Percentiles rank a stretch among this genome's conserved stretches.
Evolutionary conservation across 2,329 filamentous ascomycete genomes (phyloP).

Genomic region (Fusarium beomiforme): DNA sequence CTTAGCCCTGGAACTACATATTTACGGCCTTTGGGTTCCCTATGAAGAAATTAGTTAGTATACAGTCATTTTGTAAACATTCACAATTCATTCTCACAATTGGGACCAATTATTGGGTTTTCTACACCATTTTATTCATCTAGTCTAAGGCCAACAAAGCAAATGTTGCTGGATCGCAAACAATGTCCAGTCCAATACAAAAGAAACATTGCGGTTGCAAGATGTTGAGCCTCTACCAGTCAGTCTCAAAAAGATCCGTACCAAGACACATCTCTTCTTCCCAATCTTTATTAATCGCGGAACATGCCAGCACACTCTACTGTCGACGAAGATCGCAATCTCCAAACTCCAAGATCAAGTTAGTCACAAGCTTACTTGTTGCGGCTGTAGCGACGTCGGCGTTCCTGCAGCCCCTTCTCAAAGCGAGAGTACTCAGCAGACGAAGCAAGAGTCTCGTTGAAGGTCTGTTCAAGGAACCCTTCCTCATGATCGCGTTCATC

Average conservation of each 20-base stretch:
- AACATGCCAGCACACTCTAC: neutral
- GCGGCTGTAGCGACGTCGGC: neutral
- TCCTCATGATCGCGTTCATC: neutral
- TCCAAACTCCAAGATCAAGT: neutral
- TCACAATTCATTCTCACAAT: fast-evolving
- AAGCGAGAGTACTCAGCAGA: neutral
- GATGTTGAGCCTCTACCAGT: neutral
- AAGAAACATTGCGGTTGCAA: too few species aligned
- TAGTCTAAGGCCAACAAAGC: neutral
- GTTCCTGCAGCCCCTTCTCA: slow-evolving; percentile 7
- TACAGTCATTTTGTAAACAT: too few species aligned
- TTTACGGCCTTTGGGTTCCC: too few species aligned
- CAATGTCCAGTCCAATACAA: neutral
- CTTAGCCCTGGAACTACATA: too few species aligned
- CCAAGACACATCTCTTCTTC: too few species aligned
- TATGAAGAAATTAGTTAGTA: too few species aligned
- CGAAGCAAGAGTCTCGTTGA: neutral
- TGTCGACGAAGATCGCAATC: neutral
- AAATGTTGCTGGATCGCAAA: too few species aligned
- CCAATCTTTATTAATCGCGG: neutral
- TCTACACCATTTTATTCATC: neutral
- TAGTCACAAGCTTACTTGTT: neutral
- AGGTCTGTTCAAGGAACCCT: neutral
- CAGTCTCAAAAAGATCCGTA: neutral
- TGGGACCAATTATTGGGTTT: fast-evolving